A percentile compares a stretch with the other conserved stretches of the same genome.
phyloP scores from a whole-genome alignment of 139 green algal genomes.

The Closterium sp. region DNA sequence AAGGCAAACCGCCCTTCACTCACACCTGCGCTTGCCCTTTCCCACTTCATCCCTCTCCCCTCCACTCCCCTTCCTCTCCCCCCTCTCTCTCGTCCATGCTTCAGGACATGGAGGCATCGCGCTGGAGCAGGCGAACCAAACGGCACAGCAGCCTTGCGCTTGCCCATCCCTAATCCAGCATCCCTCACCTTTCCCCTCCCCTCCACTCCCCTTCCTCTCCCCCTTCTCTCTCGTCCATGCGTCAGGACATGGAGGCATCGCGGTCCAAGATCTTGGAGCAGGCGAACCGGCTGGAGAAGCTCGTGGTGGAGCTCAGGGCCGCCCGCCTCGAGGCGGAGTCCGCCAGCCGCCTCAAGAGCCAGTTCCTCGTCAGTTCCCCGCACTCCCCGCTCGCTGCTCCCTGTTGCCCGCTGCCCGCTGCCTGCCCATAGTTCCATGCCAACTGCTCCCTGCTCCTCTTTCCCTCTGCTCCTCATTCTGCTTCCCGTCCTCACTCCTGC shows the following conservation, averaged over 20 bases:
- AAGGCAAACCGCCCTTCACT: too few species aligned
- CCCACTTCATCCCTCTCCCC: neutral
- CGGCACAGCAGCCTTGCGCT: too few species aligned
- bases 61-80: neutral
- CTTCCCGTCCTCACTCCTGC: neutral
- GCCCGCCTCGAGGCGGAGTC: slow-evolving; percentile 34
- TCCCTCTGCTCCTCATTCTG: too few species aligned
- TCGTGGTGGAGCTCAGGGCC: slow-evolving; percentile 27
- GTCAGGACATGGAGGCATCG: slow-evolving; percentile 26
- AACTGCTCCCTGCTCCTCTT: too few species aligned
- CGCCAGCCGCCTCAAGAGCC: slow-evolving; percentile 29
- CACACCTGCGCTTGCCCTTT: neutral
- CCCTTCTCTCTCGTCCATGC: neutral
- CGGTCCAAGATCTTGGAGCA: slow-evolving; percentile 29
- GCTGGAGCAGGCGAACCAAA: slow-evolving; percentile 16
- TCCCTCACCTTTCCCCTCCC: neutral
- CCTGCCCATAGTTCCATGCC: too few species aligned
- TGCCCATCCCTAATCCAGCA: neutral
- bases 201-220: neutral
- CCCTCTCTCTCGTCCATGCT: neutral
- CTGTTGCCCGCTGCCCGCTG: neutral
- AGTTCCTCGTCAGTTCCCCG: slow-evolving; percentile 20
- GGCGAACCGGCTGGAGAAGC: slow-evolving; percentile 30
- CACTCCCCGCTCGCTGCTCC: neutral
- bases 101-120: slow-evolving; percentile 32